Evolutionary conservation across 495 filamentous ascomycete species (phyloP).

Genomic region (Evernia prunastri): DNA sequence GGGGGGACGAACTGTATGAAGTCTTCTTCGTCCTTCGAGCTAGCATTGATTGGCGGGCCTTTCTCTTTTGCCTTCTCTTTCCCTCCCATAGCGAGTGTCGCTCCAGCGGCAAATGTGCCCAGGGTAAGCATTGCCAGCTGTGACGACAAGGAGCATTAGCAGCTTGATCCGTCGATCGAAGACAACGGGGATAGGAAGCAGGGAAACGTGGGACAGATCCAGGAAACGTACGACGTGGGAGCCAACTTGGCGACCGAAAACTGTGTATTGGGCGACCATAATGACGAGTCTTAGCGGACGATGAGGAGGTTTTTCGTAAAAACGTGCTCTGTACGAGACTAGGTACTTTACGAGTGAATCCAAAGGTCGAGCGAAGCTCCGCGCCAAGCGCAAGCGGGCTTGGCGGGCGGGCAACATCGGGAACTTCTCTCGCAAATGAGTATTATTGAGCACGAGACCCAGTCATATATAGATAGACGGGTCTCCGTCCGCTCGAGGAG

Average conservation of each 20-base stretch:
- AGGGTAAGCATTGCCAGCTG: constrained; percentile 87
- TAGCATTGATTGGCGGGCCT: constrained; percentile 77
- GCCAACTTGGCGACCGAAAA: constrained; percentile 85
- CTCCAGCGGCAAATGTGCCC: constrained; percentile 54
- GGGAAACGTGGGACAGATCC: background rate
- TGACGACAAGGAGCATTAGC: constrained; percentile 1
- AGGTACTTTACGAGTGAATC: too few species aligned
- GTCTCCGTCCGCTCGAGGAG: background rate
- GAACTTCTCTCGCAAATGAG: background rate
- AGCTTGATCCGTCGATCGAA: background rate
- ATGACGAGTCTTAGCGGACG: constrained; percentile 42
- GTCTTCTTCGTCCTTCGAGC: constrained; percentile 86
- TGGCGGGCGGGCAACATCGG: constrained; percentile 30
- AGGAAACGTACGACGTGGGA: constrained; percentile 76
- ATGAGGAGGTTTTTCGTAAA: constrained; percentile 36
- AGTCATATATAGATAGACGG: background rate
- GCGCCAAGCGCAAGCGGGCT: constrained; percentile 29
- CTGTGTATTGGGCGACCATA: constrained; percentile 82
- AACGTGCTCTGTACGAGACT: constrained; percentile 23
- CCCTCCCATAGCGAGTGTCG: constrained; percentile 51
- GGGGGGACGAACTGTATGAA: constrained; percentile 78
- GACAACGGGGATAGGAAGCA: constrained; percentile 8
- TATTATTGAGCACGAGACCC: background rate
- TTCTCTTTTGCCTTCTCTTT: constrained; percentile 52
- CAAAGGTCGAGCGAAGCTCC: constrained; percentile 18